These are phyloP conservation scores for Saccharomyces hybrid DNA, from an alignment of 1,139 yeast species.

Conservation along the genomic window DNA sequence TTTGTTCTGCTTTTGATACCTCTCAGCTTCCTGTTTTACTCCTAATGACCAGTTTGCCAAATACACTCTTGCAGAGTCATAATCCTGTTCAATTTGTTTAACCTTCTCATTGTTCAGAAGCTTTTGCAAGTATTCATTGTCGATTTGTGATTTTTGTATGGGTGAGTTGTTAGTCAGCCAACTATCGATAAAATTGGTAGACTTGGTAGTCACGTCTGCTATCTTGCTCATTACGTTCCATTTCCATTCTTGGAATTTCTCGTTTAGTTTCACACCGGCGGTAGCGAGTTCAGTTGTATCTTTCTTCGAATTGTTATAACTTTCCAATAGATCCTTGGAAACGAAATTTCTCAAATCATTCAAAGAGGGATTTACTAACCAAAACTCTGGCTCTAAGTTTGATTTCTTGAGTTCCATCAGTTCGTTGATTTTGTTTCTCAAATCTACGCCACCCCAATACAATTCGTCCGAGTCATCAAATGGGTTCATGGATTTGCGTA, in stretches of 20 bases:
- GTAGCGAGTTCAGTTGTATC: neutral
- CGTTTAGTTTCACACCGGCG: slow-evolving; percentile 15
- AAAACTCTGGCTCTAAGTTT: slow-evolving; percentile 61
- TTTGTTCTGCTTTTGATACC: slow-evolving; percentile 49
- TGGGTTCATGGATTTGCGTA: slow-evolving; percentile 57
- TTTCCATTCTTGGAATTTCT: slow-evolving; percentile 55
- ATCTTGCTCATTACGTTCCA: slow-evolving; percentile 83
- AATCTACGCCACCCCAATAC: slow-evolving; percentile 89
- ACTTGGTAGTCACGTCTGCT: slow-evolving; percentile 69
- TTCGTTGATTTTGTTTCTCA: slow-evolving; percentile 46
- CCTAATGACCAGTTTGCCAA: slow-evolving; percentile 96
- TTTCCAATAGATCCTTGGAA: slow-evolving; percentile 31
- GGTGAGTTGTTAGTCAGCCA: slow-evolving; percentile 26
- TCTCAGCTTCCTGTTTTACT: slow-evolving; percentile 87
- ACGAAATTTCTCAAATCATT: slow-evolving; percentile 79
- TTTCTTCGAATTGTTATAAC: slow-evolving; percentile 17
- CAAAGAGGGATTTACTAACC: slow-evolving; percentile 70
- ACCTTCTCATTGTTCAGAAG: slow-evolving; percentile 74
- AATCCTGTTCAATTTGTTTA: slow-evolving; percentile 72
- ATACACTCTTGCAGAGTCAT: slow-evolving; percentile 84
- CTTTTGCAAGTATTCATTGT: slow-evolving; percentile 41
- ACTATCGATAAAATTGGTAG: slow-evolving; percentile 32
- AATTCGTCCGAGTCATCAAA: slow-evolving; percentile 51
- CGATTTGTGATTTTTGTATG: slow-evolving; percentile 24
- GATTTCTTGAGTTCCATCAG: slow-evolving; percentile 60